Evolutionary conservation across 192 early-diverging fungal species (phyloP), one percentile per base, ranked within the genome.

Genomic region (Backusella circina): DNA sequence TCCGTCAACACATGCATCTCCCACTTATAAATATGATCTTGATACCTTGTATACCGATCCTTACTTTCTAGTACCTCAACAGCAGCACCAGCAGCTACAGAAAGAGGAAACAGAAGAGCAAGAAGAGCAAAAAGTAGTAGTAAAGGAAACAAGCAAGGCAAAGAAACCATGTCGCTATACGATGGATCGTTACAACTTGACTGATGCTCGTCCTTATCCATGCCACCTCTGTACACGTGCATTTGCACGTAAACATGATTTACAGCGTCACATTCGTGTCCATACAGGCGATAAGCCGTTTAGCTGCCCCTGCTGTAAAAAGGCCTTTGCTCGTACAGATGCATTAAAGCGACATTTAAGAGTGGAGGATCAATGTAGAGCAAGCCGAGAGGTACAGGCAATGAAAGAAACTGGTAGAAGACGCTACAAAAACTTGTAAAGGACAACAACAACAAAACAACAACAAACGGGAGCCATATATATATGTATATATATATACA

Each of bases 171-270:
- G 44, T 16, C 44, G 44, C n/a, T 47, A 47, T 21, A 47, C 6
- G 2, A 66, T 66, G 26, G 16, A 33, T 1, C 26, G 18, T 16
- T 18, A 33, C 28, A 66, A 31, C 21, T 28, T 41, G 9, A 15
- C 38, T 36, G 26, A 44, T 28, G 15, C 5, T 41, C 23, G 68
- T 41, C 90, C 93, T 4, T 91, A 89, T 79, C 75, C 76, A 33
- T 95, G 94, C 67, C 67, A 79, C 28, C 37, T 82, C 13, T 96
- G 94, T 77, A 51, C 85, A 1, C 65, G 87, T 21, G 88, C 91
- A 5, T 96, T 95, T 81, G 85, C 89, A 8, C 87, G 94, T 10
- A 93, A 93, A 73, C 94, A 95, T 75, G 94, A 95, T 86, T 82
- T 92, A 31, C 87, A 92, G 69, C 82, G 94, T 23, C 93, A 95